Evolutionary conservation across 2,329 filamentous ascomycete species (phyloP), one percentile per base, ranked within the genome.

Genomic region (Cladorrhinum sp.): DNA sequence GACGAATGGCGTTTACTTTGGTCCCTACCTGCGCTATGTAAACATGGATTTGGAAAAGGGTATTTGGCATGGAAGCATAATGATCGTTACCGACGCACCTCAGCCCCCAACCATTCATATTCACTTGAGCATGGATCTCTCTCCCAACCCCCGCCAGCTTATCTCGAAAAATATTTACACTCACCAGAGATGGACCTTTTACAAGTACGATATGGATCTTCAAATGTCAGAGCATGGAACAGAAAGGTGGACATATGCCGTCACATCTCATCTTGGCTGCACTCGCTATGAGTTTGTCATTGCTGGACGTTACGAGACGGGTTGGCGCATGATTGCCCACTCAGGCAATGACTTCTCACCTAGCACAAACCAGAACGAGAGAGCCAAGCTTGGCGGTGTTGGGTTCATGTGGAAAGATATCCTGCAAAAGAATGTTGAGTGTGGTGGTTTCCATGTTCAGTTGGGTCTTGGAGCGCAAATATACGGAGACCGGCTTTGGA

Each of bases 331-430:
- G 73, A 90, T 98, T 68, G 91, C 93, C 10, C 95, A 96, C 69
- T 97, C 93, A 13, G 93, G 93, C 2, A 98, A 98, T 71, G 95
- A 99, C 72, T 99, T 98, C 73, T 90, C 92, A 0, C 82, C 96
- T 25, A 89, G 90, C 65, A 95, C 96, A 1, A 92, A 88, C 64
- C 88, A 92, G 58, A 92, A 89, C 63, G 95, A 99, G 68, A 85
- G 93, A 49, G 85, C 88, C 29, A 91, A 89, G 68, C 83, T 98
- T 1, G 95, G 95, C 27, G 95, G 95, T 1, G 84, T 96, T 1
- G 91, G 93, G 0, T 91, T 95, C 71, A 96, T 99, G 93, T 99
- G 95, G 95, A 98, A 97, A 71, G 95, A 99, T 69, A 93, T 99
- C 25, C 82, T 99, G 71, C 92, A 97, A 76, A 97, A 97, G 81